Conservation (phyloP, 2,329 filamentous ascomycete genomes). For the Diplodia seriata region DNA sequence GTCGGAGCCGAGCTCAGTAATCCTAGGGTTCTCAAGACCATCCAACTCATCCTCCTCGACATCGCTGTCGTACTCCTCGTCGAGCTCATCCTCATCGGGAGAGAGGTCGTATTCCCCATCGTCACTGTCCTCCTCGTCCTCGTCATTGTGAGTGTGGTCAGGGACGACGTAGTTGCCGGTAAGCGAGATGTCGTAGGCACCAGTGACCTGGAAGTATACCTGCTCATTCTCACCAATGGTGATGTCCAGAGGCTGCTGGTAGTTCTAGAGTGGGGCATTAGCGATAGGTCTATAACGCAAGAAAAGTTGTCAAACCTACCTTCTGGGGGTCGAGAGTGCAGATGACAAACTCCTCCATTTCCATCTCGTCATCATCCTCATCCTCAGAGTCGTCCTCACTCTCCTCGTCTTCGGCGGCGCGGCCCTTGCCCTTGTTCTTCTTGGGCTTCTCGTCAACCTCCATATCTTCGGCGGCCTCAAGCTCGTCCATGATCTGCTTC, state of each 20-base stretch:
- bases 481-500: constrained; percentile 75
- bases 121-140: constrained; percentile 61
- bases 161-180: constrained; percentile 94
- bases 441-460: constrained; percentile 68
- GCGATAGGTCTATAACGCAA: constrained; percentile 1
- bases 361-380: constrained; percentile 59
- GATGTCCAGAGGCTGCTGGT: constrained; percentile 94
- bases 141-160: constrained; percentile 63
- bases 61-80: constrained; percentile 55
- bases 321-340: constrained; percentile 94
- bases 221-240: constrained; percentile 87
- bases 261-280: constrained; percentile 67
- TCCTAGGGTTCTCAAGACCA: constrained; percentile 76
- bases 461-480: constrained; percentile 77
- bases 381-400: constrained; percentile 69
- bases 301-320: constrained; percentile 62
- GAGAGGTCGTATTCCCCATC: constrained; percentile 80
- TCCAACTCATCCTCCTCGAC: constrained; percentile 58
- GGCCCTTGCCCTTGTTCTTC: constrained; percentile 64
- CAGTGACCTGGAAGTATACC: constrained; percentile 89
- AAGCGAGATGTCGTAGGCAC: constrained; percentile 88
- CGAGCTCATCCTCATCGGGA: constrained; percentile 79
- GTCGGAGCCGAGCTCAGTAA: constrained; percentile 82
- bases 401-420: constrained; percentile 70
- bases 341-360: constrained; percentile 88